phyloP scores from a whole-genome alignment of 257 asterid genomes.

The Scutellaria galericulata region DNA sequence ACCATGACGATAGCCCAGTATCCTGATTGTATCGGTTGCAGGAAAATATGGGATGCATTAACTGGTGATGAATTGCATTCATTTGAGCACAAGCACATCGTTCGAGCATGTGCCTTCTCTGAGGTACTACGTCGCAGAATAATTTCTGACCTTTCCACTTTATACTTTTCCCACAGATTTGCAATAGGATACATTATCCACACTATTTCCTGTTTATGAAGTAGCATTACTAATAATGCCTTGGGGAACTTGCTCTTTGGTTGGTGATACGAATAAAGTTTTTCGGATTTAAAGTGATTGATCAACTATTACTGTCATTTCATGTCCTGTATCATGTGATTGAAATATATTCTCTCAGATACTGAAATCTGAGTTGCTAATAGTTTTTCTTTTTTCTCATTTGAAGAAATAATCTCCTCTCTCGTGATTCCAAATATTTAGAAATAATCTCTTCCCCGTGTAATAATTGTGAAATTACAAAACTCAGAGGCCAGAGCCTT shows the following conservation, averaged over 20 bases:
- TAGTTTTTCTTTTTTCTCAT: neutral
- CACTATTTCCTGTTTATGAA: neutral
- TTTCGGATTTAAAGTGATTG: neutral
- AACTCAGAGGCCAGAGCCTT: neutral
- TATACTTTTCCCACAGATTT: neutral
- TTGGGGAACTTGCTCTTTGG: neutral
- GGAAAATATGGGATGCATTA: constrained; percentile 98
- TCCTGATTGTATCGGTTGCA: constrained; percentile 46
- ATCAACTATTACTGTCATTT: neutral
- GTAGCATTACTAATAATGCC: neutral
- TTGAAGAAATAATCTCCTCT: neutral
- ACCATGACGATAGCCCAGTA: neutral
- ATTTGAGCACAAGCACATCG: constrained; percentile 97
- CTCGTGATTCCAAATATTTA: no score
- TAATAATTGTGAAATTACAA: neutral
- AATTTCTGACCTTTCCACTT: neutral
- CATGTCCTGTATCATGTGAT: neutral
- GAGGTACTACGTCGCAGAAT: constrained; percentile 56
- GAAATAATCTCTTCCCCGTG: neutral
- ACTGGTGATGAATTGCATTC: constrained; percentile 93
- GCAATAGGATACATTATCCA: neutral
- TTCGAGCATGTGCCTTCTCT: constrained; percentile 93
- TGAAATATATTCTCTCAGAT: neutral
- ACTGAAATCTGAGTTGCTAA: neutral
- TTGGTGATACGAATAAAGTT: neutral